Percentiles rank a stretch among this genome's conserved stretches.
Evolutionary conservation across 257 asterid genomes (phyloP).

Genomic region (Scutellaria galericulata): DNA sequence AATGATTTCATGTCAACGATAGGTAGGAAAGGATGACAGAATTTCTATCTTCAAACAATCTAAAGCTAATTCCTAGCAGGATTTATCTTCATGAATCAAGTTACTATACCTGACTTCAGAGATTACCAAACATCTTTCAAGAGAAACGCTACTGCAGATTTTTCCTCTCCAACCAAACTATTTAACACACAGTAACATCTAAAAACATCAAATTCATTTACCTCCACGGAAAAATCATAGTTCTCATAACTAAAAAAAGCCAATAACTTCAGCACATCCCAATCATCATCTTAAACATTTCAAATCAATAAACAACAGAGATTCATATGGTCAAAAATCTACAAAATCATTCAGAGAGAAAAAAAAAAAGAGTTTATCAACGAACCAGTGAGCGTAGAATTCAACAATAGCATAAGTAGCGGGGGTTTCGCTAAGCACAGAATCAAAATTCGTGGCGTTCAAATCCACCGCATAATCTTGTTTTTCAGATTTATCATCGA

Average conservation of each 20-base stretch:
- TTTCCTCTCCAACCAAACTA: not conserved
- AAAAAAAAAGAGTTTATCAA: not conserved
- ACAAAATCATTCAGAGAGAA: not conserved
- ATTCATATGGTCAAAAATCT: conserved; percentile 3
- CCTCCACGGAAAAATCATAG: conserved; percentile 19
- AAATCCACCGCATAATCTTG: conserved; percentile 71
- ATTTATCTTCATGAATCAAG: conserved; percentile 20
- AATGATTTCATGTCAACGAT: not conserved
- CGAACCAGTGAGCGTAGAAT: conserved; percentile 90
- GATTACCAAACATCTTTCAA: conserved; percentile 4
- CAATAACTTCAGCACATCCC: conserved; percentile 19
- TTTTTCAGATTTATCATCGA: conserved; percentile 44
- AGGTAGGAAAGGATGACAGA: not conserved
- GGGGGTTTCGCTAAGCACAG: conserved; percentile 70
- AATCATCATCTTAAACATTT: conserved; percentile 13
- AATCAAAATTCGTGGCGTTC: conserved; percentile 72
- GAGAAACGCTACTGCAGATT: not conserved
- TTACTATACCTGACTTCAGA: not conserved
- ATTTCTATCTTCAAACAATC: not conserved
- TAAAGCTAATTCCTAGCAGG: conserved; percentile 1
- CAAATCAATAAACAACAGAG: conserved; percentile 12
- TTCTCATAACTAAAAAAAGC: not conserved
- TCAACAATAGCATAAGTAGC: conserved; percentile 78
- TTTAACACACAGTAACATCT: conserved; percentile 1
- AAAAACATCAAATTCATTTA: conserved; percentile 13